Conservation (phyloP, 2,329 filamentous ascomycete species). For the Parascedosporium putredinis region DNA sequence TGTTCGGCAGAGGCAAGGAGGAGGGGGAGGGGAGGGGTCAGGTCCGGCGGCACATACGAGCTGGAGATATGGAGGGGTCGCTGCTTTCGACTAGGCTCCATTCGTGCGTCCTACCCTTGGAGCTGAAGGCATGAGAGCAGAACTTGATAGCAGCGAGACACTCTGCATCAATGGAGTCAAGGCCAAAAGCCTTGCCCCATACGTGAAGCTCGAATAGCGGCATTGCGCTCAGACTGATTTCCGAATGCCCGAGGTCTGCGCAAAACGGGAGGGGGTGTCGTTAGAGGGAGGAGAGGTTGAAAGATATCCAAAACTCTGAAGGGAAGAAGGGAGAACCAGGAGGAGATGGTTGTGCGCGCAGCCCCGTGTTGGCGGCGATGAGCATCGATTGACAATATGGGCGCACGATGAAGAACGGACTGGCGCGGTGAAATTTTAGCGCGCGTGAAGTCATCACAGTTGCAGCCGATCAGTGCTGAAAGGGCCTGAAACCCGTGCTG, state of each 20-base stretch:
- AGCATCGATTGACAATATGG: no score
- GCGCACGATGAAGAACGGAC: no score
- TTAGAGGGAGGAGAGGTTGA: background rate
- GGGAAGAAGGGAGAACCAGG: no score
- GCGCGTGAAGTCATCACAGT: background rate
- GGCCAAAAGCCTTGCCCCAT: constrained; percentile 79
- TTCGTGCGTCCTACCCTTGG: constrained; percentile 3
- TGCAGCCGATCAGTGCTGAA: background rate
- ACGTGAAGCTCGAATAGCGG: constrained; percentile 57
- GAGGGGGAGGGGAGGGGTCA: constrained; percentile 9
- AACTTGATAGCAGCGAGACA: constrained; percentile 78
- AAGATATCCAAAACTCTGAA: no score
- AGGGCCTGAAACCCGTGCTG: background rate
- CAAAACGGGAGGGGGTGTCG: background rate
- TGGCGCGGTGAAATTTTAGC: background rate
- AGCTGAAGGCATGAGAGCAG: constrained; percentile 35
- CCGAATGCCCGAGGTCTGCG: background rate
- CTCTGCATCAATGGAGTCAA: constrained; percentile 85
- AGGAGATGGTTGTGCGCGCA: no score
- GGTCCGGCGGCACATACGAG: no score
- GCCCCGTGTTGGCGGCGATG: no score
- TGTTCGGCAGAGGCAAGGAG: constrained; percentile 5
- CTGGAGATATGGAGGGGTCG: constrained; percentile 60
- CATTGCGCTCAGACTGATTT: background rate
- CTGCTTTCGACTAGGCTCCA: constrained; percentile 68